Conservation (phyloP, 139 green algal genomes). For the Micractinium conductrix region DNA sequence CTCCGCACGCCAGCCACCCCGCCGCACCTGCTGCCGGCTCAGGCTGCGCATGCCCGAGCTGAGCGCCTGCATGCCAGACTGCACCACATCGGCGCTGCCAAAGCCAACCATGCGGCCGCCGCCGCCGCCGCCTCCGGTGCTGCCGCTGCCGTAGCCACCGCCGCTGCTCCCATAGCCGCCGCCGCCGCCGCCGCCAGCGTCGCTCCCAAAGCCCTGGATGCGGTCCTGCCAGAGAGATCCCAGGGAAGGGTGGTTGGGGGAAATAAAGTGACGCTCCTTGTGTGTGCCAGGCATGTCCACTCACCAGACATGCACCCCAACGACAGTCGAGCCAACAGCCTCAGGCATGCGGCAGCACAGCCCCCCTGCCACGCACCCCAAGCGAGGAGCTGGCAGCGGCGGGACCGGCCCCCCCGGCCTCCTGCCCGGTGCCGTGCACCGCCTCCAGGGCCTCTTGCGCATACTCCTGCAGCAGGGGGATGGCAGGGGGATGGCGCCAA, state of each 20-base stretch:
- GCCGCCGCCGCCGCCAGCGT: not conserved
- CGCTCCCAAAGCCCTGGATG: slow-evolving; percentile 87
- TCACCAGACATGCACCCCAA: no score
- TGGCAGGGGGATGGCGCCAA: no score
- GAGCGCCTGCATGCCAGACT: slow-evolving; percentile 1
- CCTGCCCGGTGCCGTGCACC: slow-evolving; percentile 8
- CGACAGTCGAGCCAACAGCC: no score
- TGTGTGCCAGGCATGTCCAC: no score
- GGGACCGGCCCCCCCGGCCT: no score
- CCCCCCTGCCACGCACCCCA: no score
- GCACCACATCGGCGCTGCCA: slow-evolving; percentile 1
- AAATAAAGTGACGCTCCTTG: no score
- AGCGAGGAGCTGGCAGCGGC: not conserved
- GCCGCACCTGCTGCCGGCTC: not conserved
- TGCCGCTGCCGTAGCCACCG: not conserved
- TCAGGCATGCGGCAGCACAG: no score
- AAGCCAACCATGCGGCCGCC: slow-evolving; percentile 27
- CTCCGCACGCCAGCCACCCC: not conserved
- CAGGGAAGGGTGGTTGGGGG: no score
- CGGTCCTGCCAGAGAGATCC: slow-evolving; percentile 67
- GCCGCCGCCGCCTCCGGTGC: slow-evolving; percentile 6
- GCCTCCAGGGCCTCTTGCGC: slow-evolving; percentile 36
- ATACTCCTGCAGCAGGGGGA: slow-evolving; percentile 9
- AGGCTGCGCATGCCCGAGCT: slow-evolving; percentile 21
- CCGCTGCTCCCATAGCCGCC: not conserved